Evolutionary conservation across 75 land plant species (phyloP).

Genomic region (Cryptomeria japonica): DNA sequence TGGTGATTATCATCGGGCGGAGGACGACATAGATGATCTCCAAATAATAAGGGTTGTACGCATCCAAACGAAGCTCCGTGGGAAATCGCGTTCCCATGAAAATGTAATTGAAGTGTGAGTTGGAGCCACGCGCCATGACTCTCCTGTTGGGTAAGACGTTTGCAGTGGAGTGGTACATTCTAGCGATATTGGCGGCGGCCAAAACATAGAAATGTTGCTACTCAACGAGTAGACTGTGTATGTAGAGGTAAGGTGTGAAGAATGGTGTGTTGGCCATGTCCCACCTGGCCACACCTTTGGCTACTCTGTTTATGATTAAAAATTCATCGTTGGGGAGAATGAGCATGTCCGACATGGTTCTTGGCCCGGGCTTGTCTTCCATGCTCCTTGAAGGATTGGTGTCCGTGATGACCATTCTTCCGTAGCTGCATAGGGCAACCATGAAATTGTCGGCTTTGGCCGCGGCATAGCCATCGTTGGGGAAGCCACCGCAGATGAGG

Average conservation of each 20-base stretch:
- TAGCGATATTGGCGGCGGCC: slow-evolving; percentile 16
- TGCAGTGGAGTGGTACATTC: slow-evolving; percentile 73
- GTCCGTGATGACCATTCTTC: slow-evolving; percentile 42
- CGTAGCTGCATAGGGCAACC: slow-evolving; percentile 40
- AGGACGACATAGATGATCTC: background rate
- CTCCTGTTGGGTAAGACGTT: slow-evolving; percentile 49
- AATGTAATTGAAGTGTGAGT: slow-evolving; percentile 17
- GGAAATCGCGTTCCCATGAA: slow-evolving; percentile 46
- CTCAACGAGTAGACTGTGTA: background rate
- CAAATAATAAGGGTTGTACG: slow-evolving; percentile 38
- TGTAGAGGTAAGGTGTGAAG: slow-evolving; percentile 47
- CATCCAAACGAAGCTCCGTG: slow-evolving; percentile 28
- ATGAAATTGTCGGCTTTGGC: slow-evolving; percentile 20
- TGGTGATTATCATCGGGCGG: slow-evolving; percentile 12
- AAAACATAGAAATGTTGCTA: background rate
- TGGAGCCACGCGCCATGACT: slow-evolving; percentile 21
- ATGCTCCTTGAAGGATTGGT: slow-evolving; percentile 56
- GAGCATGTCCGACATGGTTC: slow-evolving; percentile 82
- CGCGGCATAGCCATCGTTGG: slow-evolving; percentile 15
- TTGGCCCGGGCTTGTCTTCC: slow-evolving; percentile 57
- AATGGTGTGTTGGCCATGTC: slow-evolving; percentile 33
- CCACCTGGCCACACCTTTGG: slow-evolving; percentile 60
- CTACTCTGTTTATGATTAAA: slow-evolving; percentile 64
- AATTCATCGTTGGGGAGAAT: slow-evolving; percentile 64
- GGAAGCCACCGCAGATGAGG: slow-evolving; percentile 68